Base-by-base conservation (phyloP, 2,329 filamentous ascomycete species). In the Zelopaecilomyces penicillatus region DNA sequence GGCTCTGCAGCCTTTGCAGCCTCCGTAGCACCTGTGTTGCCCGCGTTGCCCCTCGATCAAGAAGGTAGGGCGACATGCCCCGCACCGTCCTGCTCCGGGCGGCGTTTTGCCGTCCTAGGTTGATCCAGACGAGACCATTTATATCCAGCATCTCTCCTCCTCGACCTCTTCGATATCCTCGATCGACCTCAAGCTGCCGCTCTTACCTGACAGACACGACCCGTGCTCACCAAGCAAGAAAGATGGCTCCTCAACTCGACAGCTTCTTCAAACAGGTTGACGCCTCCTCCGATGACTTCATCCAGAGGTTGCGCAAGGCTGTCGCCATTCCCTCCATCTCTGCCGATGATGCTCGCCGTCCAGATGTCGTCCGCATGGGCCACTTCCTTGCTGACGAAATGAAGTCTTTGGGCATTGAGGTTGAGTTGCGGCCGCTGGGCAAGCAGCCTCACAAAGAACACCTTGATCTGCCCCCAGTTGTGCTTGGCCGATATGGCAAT, bases 311-410 rank as follows among this genome's bases (percentile, higher is more conserved):
- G 49, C 79, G 87, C 61, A 82, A 90, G 67, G 93, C 93, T 44
- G 93, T 98, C 48, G 91, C 90, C 42, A 98, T 98, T 58, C 93
- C 93, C 19, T 98, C 93, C 51, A 78, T 98, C 63, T 97, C 91
- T 31, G 87, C 91, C 39, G 90, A 96, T 51, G 88, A 93, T 61
- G 83, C 85, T 55, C 83, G 87, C 60, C 83, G 93, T 48, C 83
- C 83, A 44, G 90, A 98, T 75, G 93, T 98, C 51, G 81, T 98
- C 60, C 87, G 84, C 73, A 98, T 98, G 93, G 93, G 87, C 57
- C 76, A 95, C 59, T 98, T 84, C 65, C 84, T 98, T 51, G 87
- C 83, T 52, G 72, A 75, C 42, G 87, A 97, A 72, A 82, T 98
- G 55, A 83, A 83, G 67, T 70, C 73, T 19, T 80, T 98, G 28